Evolutionary conservation across 2,329 filamentous ascomycete species (phyloP), one percentile per base, ranked within the genome.

Genomic region (Cladosporium sp.): DNA sequence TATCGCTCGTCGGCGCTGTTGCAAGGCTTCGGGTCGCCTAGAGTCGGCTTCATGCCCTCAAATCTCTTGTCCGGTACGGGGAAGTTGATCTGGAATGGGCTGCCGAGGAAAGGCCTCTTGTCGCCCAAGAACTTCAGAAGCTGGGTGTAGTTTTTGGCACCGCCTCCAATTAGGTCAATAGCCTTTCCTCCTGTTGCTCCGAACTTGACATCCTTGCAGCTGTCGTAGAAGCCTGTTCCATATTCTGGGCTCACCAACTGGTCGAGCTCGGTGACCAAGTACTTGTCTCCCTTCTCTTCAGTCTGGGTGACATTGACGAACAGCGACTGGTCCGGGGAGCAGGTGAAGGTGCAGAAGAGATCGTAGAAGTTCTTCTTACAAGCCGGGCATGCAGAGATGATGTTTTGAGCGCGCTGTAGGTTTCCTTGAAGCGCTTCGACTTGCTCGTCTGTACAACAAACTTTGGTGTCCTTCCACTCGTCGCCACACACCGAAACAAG

Each of bases 331-430:
- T 99, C 91, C 6, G 96, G 94, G 5, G 95, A 99, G 81, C 96
- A 99, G 2, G 93, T 98, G 75, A 99, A 98, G 5, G 93, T 96
- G 81, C 95, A 99, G 79, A 99, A 99, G 53, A 96, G 84, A 81
- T 99, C 96, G 83, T 92, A 98, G 83, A 99, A 99, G 82, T 99
- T 99, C 73, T 93, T 90, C 79, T 95, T 96, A 85, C 95, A 99
- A 35, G 96, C 95, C 1, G 95, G 95, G 77, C 95, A 99, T 11
- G 93, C 92, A 29, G 93, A 89, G 76, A 99, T 93, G 75, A 99
- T 90, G 66, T 90, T 88, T 72, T 93, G 92, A 1, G 93, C 94
- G 26, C 92, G 92, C 71, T 91, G 90, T 66, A 99, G 85, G 74
- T 97, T 96, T 67, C 87, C 89, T 72, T 91, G 89, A 68, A 99